A percentile compares a stretch with the other conserved stretches of the same genome.
phyloP scores from a whole-genome alignment of 1,284 basidiomycete species.

The Moesziomyces antarcticus region DNA sequence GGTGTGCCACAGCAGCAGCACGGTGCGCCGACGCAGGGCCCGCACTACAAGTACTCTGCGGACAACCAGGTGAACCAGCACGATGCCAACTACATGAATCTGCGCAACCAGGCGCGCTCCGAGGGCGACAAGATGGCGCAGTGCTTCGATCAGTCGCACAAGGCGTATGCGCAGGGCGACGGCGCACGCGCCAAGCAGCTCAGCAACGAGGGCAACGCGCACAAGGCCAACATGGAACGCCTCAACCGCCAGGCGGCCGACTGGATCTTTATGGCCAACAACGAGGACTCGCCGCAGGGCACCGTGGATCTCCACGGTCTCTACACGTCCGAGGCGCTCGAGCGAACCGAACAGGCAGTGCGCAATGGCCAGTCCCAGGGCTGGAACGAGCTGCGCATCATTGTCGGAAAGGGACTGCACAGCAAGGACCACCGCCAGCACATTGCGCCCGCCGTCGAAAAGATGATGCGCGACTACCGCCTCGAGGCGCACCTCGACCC shows the following conservation, averaged over 20 bases:
- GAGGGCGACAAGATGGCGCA: conserved; percentile 65
- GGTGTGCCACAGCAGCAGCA: conserved; percentile 32
- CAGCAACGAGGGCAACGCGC: conserved; percentile 82
- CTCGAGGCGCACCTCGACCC: conserved; percentile 83
- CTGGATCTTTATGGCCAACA: conserved; percentile 79
- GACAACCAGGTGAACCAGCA: conserved; percentile 65
- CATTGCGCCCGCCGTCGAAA: conserved; percentile 91
- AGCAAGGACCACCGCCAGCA: conserved; percentile 83
- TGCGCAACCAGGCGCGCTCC: conserved; percentile 59
- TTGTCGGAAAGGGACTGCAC: conserved; percentile 88
- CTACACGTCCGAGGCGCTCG: conserved; percentile 82
- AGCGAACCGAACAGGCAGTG: conserved; percentile 72
- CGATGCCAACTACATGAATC: conserved; percentile 61
- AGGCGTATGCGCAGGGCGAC: conserved; percentile 77
- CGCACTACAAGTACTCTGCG: conserved; percentile 50
- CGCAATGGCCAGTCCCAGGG: conserved; percentile 76
- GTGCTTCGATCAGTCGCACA: conserved; percentile 62
- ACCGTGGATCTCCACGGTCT: conserved; percentile 81
- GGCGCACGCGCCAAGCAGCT: conserved; percentile 84
- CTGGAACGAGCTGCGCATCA: conserved; percentile 79
- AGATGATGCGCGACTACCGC: conserved; percentile 84
- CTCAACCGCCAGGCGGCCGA: conserved; percentile 86
- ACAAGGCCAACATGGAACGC: conserved; percentile 81
- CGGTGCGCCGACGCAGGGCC: conserved; percentile 37
- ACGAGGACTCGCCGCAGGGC: conserved; percentile 57